Evolutionary conservation across 805 yeast genomes (phyloP), one percentile per base, ranked within the genome.

Genomic region (Hanseniaspora occidentalis): DNA sequence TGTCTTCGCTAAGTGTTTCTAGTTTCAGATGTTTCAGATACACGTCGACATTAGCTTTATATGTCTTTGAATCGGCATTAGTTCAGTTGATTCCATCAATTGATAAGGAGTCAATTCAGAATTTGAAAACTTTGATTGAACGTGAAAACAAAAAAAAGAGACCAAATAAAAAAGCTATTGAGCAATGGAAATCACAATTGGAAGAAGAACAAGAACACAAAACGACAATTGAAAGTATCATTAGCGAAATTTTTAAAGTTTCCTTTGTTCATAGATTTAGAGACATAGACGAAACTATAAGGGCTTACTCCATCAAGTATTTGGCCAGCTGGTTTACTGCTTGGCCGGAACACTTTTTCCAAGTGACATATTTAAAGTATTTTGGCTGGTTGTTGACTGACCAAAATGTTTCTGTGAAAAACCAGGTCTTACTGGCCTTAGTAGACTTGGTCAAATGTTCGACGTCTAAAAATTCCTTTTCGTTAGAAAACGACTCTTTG

Each of bases 381-480:
- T 69, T 82, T 51, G 95, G 95, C 4, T 82, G 94, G 94, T 64
- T 84, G 25, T 61, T 88, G 33, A 77, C 88, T n/a, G 96, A 86
- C 52, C 64, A 74, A 2, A 69, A 72, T 13, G 57, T 70, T 9
- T 46, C 54, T 3, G 94, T 84, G 1, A 69, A 94, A 48, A 54
- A 66, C 7, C 85, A 82, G 48, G 86, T 77, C 2, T 53, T 81
- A 20, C 73, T 67, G 47, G 67, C 70, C 3, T 59, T 86, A 35
- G 54, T 64, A 10, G 75, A 63, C 49, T 58, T 77, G 18, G 73
- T 73, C 52, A 64, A 59, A 38, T 52, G 44, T 44, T 46, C 45
- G 22, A 41, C 56, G 38, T 39, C 31, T 26, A 45, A 45, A 10
- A 45, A 40, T 23, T 64, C 60, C 21, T 60, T 62, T 19, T 55